Conservation (phyloP, 495 filamentous ascomycete genomes). For the Aspergillus sclerotioniger region DNA sequence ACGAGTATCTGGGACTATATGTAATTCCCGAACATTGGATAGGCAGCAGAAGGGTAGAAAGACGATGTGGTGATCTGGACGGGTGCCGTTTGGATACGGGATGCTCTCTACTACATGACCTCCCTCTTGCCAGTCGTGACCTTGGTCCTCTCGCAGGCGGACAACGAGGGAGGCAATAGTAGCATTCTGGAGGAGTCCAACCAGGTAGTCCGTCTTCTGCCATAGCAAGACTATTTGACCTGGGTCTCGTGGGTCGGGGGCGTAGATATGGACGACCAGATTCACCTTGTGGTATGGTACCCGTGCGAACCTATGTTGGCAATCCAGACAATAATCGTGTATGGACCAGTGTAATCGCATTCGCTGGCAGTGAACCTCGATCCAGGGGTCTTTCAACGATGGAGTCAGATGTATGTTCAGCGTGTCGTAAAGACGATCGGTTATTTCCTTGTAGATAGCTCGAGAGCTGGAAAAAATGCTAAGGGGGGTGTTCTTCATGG, state of each 20-base stretch:
- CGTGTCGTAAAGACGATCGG: too few species aligned
- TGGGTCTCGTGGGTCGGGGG: not conserved
- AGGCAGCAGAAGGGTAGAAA: constrained; percentile 11
- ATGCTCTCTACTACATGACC: constrained; percentile 6
- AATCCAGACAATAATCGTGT: too few species aligned
- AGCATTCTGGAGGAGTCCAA: too few species aligned
- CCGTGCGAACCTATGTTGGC: too few species aligned
- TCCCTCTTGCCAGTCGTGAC: constrained; percentile 9
- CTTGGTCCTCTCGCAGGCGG: not conserved
- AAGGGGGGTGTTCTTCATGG: too few species aligned
- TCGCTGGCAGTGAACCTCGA: too few species aligned
- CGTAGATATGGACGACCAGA: not conserved
- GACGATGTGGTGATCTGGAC: constrained; percentile 9
- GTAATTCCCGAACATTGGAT: not conserved
- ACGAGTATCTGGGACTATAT: not conserved
- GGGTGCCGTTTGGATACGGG: not conserved
- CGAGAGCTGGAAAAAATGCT: too few species aligned
- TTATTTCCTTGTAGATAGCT: too few species aligned
- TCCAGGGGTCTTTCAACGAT: too few species aligned
- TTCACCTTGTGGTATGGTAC: not conserved
- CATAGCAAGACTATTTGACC: not conserved
- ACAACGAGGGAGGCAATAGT: constrained; percentile 4
- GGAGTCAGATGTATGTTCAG: too few species aligned
- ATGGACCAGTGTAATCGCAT: too few species aligned
- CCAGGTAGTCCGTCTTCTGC: too few species aligned